phyloP scores from a whole-genome alignment of 495 filamentous ascomycete species.

The Tuber microsphaerosporum region DNA sequence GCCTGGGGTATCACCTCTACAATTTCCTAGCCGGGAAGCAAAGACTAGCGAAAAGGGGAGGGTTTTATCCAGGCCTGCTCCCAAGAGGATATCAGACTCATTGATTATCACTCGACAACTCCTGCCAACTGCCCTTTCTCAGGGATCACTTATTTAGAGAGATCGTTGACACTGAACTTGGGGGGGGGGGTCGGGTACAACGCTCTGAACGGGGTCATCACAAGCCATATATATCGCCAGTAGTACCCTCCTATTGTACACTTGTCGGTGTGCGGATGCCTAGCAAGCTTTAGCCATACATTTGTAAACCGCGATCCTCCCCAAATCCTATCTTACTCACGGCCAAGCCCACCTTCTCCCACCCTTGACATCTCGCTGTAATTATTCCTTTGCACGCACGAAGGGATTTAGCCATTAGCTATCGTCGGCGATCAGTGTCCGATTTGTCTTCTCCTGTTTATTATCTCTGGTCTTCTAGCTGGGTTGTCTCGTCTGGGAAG shows the following conservation, averaged over 20 bases:
- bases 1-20: not conserved
- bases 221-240: not conserved
- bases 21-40: not conserved
- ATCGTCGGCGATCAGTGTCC: no score
- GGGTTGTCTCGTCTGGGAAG: no score
- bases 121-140: not conserved
- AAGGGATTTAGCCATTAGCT: no score
- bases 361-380: no score
- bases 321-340: not conserved
- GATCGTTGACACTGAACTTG: not conserved
- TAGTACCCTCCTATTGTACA: not conserved
- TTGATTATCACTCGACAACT: not conserved
- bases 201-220: not conserved
- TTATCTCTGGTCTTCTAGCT: no score
- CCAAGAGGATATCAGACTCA: not conserved
- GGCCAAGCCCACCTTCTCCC: no score
- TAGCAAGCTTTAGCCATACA: not conserved
- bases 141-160: not conserved
- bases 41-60: conserved; percentile 7
- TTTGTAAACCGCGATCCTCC: not conserved
- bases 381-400: no score
- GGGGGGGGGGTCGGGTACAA: no score
- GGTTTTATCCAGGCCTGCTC: not conserved
- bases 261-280: not conserved
- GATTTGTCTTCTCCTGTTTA: no score